These are phyloP conservation scores for Phytophthora meadii DNA, from an alignment of 352 stramenopile genomes.

Conservation along the genomic window DNA sequence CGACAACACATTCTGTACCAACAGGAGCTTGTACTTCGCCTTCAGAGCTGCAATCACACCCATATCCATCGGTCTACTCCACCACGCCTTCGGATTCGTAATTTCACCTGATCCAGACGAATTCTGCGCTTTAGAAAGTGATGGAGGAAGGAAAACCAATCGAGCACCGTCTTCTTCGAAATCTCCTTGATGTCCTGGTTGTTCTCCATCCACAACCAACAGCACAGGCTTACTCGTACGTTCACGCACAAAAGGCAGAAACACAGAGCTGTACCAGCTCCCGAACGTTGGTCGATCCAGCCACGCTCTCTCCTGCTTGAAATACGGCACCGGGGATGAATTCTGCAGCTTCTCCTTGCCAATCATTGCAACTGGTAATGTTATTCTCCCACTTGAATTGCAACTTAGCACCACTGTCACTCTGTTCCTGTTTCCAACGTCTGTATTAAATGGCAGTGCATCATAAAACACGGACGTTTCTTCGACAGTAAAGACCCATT, in stretches of 20 bases:
- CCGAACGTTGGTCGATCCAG: constrained; percentile 35
- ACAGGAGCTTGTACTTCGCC: constrained; percentile 26
- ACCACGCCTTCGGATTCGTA: constrained; percentile 10
- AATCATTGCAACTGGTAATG: constrained; percentile 27
- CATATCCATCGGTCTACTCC: constrained; percentile 26
- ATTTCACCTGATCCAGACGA: neutral
- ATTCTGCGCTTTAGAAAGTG: neutral
- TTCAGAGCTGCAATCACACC: constrained; percentile 30
- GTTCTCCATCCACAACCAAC: constrained; percentile 34
- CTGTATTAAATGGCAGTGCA: constrained; percentile 23
- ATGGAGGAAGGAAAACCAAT: constrained; percentile 28
- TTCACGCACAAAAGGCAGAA: constrained; percentile 30
- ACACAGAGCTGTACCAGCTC: constrained; percentile 36
- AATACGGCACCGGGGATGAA: constrained; percentile 22
- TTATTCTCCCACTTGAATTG: constrained; percentile 33
- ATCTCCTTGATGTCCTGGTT: constrained; percentile 36
- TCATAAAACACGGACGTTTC: constrained; percentile 39
- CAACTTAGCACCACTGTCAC: constrained; percentile 37
- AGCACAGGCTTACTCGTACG: constrained; percentile 27
- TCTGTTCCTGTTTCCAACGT: neutral
- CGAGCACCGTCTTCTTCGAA: constrained; percentile 34
- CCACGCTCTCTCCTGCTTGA: constrained; percentile 38
- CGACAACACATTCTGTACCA: constrained; percentile 28
- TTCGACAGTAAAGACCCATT: constrained; percentile 42
- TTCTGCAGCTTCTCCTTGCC: constrained; percentile 13